These are phyloP conservation scores for Fusarium odoratissimum DNA, from an alignment of 2,329 filamentous ascomycete species.

Conservation along the genomic window DNA sequence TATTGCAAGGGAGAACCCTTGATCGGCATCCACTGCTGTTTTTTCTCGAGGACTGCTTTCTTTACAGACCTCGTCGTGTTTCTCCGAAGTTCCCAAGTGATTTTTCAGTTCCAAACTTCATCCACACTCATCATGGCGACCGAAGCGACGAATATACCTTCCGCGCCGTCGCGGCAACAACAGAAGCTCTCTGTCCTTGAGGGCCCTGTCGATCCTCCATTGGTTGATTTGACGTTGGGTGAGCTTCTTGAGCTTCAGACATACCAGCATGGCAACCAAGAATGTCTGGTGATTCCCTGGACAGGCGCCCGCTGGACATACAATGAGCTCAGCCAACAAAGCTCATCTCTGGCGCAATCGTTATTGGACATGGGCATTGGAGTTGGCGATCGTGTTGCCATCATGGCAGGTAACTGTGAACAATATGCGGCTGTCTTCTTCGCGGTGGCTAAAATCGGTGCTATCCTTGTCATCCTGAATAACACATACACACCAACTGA, in stretches of 20 bases:
- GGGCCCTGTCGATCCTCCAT: constrained; percentile 74
- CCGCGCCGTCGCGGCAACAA: constrained; percentile 46
- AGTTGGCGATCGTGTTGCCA: constrained; percentile 76
- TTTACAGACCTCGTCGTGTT: not conserved
- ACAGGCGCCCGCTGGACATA: constrained; percentile 81
- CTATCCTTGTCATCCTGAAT: constrained; percentile 80
- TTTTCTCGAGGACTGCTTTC: not conserved
- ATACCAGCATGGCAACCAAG: constrained; percentile 70
- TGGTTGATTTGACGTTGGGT: constrained; percentile 77
- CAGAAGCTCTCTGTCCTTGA: constrained; percentile 70
- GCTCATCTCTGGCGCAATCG: constrained; percentile 71
- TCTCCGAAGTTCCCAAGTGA: not conserved
- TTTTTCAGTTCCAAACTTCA: constrained; percentile 1
- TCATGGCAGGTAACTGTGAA: constrained; percentile 84
- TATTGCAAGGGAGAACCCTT: constrained; percentile 28
- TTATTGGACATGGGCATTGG: constrained; percentile 74
- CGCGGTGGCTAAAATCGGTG: constrained; percentile 74
- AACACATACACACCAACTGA: constrained; percentile 84
- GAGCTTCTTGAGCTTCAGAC: constrained; percentile 79
- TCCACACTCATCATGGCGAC: constrained; percentile 44
- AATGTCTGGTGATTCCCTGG: constrained; percentile 81
- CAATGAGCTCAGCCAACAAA: constrained; percentile 71
- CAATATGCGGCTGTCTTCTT: constrained; percentile 85
- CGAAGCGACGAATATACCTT: constrained; percentile 44
- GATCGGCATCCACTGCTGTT: constrained; percentile 5